Conservation (phyloP, 2,329 filamentous ascomycete species). For the Verticillium longisporum region DNA sequence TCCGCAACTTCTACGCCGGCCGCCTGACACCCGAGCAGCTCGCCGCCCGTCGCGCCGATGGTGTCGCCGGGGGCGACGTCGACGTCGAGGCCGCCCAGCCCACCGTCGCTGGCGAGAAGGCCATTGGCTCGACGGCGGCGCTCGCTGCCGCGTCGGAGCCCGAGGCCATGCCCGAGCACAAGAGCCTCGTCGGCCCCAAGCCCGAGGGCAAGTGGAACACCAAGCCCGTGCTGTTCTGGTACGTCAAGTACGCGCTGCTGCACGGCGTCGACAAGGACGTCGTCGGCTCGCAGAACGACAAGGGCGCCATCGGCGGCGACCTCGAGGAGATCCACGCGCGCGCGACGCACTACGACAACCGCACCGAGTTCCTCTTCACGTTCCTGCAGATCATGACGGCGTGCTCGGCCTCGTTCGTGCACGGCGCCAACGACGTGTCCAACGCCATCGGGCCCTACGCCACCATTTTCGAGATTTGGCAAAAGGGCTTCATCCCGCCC, state of each 20-base stretch:
- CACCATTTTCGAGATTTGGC: constrained; percentile 55
- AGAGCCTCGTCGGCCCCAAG: constrained; percentile 28
- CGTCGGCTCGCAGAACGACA: constrained; percentile 25
- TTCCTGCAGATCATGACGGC: constrained; percentile 55
- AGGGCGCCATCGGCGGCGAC: constrained; percentile 41
- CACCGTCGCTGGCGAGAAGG: neutral
- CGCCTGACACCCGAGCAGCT: constrained; percentile 48
- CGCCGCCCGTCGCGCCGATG: constrained; percentile 19
- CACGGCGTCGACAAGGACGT: constrained; percentile 39
- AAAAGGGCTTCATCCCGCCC: constrained; percentile 27
- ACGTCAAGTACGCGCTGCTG: constrained; percentile 35
- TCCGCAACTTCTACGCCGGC: constrained; percentile 51
- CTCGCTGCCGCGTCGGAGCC: constrained; percentile 9
- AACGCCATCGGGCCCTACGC: constrained; percentile 58
- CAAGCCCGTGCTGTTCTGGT: constrained; percentile 34
- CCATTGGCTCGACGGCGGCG: neutral
- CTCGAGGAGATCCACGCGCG: constrained; percentile 49
- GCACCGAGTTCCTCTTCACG: constrained; percentile 51
- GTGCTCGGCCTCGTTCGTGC: constrained; percentile 54
- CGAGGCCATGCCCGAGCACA: constrained; percentile 17
- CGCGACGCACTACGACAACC: constrained; percentile 54
- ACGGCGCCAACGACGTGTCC: constrained; percentile 60
- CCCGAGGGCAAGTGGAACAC: constrained; percentile 36
- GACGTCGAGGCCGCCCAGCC: neutral
- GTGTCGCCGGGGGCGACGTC: neutral